Percentiles rank a stretch among this genome's conserved stretches.
phyloP scores from a whole-genome alignment of 352 stramenopile genomes.

The Pythium apleroticum region DNA sequence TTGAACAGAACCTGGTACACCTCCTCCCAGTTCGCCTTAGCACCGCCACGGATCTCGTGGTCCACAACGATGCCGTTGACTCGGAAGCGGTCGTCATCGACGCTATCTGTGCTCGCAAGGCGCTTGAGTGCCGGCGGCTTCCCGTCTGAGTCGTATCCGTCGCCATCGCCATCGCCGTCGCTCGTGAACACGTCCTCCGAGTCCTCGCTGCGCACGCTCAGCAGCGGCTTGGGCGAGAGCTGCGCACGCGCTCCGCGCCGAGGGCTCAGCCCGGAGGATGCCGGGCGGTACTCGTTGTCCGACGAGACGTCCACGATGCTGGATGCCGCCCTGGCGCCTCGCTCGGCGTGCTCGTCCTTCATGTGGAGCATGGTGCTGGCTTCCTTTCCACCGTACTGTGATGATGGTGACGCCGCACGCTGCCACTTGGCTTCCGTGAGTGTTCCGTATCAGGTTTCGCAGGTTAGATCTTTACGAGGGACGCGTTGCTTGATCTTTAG shows the following conservation, averaged over 20 bases:
- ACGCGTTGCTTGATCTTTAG: not conserved
- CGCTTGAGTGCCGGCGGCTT: conserved; percentile 33
- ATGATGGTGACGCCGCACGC: not conserved
- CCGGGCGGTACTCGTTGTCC: conserved; percentile 28
- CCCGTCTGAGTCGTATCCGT: conserved; percentile 38
- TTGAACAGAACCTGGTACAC: conserved; percentile 77
- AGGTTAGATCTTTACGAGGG: conserved; percentile 14
- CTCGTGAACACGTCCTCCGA: conserved; percentile 26
- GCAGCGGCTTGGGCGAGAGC: conserved; percentile 16
- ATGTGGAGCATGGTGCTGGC: conserved; percentile 34
- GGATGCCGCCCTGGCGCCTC: conserved; percentile 38
- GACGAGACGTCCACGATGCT: conserved; percentile 49
- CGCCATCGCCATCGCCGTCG: conserved; percentile 29
- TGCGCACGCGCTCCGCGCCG: conserved; percentile 32
- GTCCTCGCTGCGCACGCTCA: conserved; percentile 26
- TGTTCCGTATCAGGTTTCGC: not conserved
- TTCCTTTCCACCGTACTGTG: not conserved
- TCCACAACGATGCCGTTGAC: conserved; percentile 78
- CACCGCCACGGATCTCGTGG: conserved; percentile 62
- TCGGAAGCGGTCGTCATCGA: conserved; percentile 57
- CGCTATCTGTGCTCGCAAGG: conserved; percentile 25
- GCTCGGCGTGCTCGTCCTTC: conserved; percentile 47
- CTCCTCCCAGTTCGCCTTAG: conserved; percentile 60
- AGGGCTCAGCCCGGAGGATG: conserved; percentile 33
- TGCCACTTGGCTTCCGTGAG: not conserved